Conservation (phyloP, 2,329 filamentous ascomycete species). For the Botrytis fabae region DNA sequence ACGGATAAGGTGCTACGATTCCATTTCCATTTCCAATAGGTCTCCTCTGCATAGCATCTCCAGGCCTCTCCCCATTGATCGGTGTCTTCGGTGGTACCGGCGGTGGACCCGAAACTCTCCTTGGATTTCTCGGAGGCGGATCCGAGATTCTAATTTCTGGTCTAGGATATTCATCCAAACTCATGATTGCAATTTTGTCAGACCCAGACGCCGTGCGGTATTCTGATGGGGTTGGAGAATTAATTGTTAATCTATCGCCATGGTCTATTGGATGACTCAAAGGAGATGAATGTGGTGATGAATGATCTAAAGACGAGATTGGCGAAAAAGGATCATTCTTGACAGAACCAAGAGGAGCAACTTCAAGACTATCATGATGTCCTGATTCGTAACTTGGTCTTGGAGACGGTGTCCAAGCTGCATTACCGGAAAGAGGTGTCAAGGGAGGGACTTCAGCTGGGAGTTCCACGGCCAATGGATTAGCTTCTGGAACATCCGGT, state of each 20-base stretch:
- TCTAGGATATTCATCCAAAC: conserved; percentile 58
- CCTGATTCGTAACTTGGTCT: conserved; percentile 41
- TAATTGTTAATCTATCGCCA: conserved; percentile 56
- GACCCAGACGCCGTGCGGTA: conserved; percentile 58
- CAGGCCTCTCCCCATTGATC: conserved; percentile 52
- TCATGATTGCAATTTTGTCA: conserved; percentile 68
- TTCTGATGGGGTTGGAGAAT: conserved; percentile 59
- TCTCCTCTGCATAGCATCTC: conserved; percentile 29
- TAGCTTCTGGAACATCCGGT: conserved; percentile 43
- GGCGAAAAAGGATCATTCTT: conserved; percentile 44
- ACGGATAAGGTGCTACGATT: conserved; percentile 64
- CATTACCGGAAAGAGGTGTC: conserved; percentile 24
- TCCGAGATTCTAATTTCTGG: conserved; percentile 30
- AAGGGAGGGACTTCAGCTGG: conserved; percentile 49
- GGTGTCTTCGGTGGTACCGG: conserved; percentile 78
- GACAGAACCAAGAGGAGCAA: conserved; percentile 24
- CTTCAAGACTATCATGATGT: conserved; percentile 35
- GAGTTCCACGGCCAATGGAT: conserved; percentile 52
- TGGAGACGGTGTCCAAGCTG: conserved; percentile 30
- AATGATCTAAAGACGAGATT: conserved; percentile 31
- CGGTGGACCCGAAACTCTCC: conserved; percentile 56
- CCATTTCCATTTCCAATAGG: conserved; percentile 27
- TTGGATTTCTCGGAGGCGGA: conserved; percentile 12
- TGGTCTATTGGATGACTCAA: conserved; percentile 40
- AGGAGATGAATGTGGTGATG: conserved; percentile 17